phyloP scores from a whole-genome alignment of 768 basidiomycete genomes.

The Suillus subalutaceus region DNA sequence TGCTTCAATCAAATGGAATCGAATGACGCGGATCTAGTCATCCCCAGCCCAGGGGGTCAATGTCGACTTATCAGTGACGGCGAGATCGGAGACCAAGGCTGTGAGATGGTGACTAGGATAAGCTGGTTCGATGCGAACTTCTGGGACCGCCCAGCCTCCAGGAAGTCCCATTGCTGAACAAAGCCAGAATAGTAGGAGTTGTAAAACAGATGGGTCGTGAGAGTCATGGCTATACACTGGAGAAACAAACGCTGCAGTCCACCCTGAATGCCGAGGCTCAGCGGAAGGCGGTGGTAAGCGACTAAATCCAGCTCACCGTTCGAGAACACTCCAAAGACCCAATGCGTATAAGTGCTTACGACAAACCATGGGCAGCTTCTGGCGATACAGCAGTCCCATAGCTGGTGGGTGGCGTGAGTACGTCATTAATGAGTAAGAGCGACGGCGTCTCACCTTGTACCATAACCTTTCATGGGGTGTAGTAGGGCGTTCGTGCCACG shows the following conservation, averaged over 20 bases:
- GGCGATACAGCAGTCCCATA: conserved; percentile 44
- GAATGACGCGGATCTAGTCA: conserved; percentile 1
- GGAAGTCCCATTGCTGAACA: conserved; percentile 50
- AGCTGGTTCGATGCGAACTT: conserved; percentile 22
- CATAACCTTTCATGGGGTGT: conserved; percentile 48
- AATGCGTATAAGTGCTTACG: conserved; percentile 45
- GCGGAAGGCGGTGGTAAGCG: not conserved
- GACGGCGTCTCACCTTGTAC: conserved; percentile 45
- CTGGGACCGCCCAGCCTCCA: conserved; percentile 33
- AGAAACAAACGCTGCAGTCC: conserved; percentile 56
- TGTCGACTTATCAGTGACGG: not conserved
- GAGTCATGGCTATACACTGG: conserved; percentile 45
- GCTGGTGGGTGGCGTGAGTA: conserved; percentile 20
- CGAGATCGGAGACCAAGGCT: conserved; percentile 29
- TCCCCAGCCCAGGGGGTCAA: not conserved
- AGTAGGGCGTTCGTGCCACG: conserved; percentile 26
- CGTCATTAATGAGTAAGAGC: conserved; percentile 12
- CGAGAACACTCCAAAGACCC: conserved; percentile 48
- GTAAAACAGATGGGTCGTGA: conserved; percentile 49
- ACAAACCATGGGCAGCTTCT: conserved; percentile 42
- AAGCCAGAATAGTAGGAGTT: conserved; percentile 58
- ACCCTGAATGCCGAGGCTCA: conserved; percentile 40
- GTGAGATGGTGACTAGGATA: conserved; percentile 27
- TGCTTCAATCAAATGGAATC: conserved; percentile 6
- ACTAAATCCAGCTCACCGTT: conserved; percentile 28